Base-by-base conservation (phyloP, 2,329 filamentous ascomycete species). In the Geosmithia flava region DNA sequence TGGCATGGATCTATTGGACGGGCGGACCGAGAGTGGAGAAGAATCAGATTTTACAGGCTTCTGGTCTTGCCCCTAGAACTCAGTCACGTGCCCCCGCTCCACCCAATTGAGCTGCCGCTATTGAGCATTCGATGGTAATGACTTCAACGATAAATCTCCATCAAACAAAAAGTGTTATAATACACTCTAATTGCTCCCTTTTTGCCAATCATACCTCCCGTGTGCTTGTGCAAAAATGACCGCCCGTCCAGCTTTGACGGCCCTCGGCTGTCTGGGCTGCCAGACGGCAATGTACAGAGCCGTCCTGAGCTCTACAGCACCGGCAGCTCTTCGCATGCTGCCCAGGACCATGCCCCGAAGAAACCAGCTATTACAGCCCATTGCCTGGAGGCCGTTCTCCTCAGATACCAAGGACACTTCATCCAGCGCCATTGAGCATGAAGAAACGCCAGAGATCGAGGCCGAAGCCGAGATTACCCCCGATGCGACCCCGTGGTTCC, bases 401-500 rank as follows among this genome's bases (percentile, higher is more conserved):
- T 48, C 45, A 19, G 45, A 44, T 3, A 30, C 5, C 23, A 43
- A 20, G n/a, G 45, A 42, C 2, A 16, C 29, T 20, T 3, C 7
- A 15, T 16, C 40, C 41, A 27, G 4, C 23, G 4, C 23, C 23
- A 8, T 8, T 8, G 23, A 27, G 4, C 23, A 37, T 37, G 33
- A 16, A 29, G 16, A 37, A 41, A 20, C 23, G 8, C 23, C 8
- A 8, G 23, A 27, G 23, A 17, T 20, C 3, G 41, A 39, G 42
- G 33, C 33, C 20, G 5, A 39, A 11, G 45, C 43, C 11, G 44
- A 47, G 16, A 45, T 45, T 1, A 7, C 33, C 6, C 23, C 20
- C 6, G 47, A 49, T 30, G 47, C 48, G 13, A 64, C 80, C 7
- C 87, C 87, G 6, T 97, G 93, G 93, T 97, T 96, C 63, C 79